Percentiles rank a stretch among this genome's conserved stretches.
Evolutionary conservation across 176 grass and related monocot species (phyloP).

Genomic region (bread wheat (Triticum aestivum)): DNA sequence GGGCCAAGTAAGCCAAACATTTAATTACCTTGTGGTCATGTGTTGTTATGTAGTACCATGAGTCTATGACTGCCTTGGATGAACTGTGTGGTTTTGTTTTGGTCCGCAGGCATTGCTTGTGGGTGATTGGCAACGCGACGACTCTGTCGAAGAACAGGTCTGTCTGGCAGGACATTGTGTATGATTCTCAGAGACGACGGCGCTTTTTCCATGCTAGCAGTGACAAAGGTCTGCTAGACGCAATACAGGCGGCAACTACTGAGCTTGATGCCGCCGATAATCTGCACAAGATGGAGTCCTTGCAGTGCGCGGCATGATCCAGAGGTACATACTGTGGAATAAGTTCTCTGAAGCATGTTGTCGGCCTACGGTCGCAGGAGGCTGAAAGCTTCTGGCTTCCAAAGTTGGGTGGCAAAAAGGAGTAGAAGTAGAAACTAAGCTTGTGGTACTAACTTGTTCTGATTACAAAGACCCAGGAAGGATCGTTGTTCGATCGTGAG

Average conservation of each 20-base stretch:
- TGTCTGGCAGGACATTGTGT: conserved; percentile 8
- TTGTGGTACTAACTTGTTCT: neutral
- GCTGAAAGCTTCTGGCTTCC: neutral
- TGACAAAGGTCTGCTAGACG: neutral
- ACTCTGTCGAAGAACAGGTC: neutral
- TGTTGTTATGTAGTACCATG: neutral
- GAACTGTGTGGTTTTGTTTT: neutral
- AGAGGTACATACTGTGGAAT: neutral
- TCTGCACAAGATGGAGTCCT: neutral
- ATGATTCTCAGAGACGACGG: neutral
- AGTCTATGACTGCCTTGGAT: neutral
- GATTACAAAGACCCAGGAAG: neutral
- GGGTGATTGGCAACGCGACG: neutral
- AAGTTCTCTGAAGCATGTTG: neutral
- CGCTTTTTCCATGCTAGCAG: neutral
- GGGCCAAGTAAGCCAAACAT: conserved; percentile 9
- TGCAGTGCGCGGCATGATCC: neutral
- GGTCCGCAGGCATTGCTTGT: neutral
- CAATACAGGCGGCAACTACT: neutral
- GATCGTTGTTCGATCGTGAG: neutral
- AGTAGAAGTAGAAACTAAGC: neutral
- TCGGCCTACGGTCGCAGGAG: neutral
- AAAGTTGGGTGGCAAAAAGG: neutral
- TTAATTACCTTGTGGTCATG: neutral
- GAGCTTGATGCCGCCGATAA: neutral